Evolutionary conservation across 345 rosid genomes (phyloP), one percentile per base, ranked within the genome.

Genomic region (Sonneratia alba): DNA sequence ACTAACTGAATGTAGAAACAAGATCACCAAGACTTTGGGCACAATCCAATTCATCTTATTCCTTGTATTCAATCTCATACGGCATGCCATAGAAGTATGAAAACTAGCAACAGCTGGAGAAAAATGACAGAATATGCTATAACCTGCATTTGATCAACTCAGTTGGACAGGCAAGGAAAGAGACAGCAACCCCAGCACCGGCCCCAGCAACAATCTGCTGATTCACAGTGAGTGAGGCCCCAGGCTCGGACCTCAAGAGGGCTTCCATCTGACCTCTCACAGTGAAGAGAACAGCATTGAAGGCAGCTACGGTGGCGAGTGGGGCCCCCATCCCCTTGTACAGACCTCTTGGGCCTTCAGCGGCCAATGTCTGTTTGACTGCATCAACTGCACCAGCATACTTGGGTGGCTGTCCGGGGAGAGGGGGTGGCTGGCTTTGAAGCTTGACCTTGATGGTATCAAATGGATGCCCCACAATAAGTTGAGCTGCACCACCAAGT

Each of bases 321-420:
- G 99, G 99, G 75, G 98, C 99, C 34, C 99, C 99, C 99, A 96
- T 96, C 40, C 99, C 98, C 77, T 96, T 96, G 81, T 87, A 96
- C 78, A 96, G 80, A 74, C 98, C 99, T 75, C 93, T 80, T 18
- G 91, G 88, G 24, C 99, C 98, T 88, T 96, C 99, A 8, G 95
- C 87, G 69, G 93, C 88, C 74, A 96, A 2, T 38, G 99, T 96
- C 79, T 91, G 86, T 78, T 70, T 87, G 71, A 92, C 96, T 22
- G 97, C 97, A 82, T 96, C 97, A 72, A 89, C 83, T 27, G 98
- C 99, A 61, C 99, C 93, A 0, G 84, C 73, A 75, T 77, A 96
- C 79, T 86, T 90, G 36, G 83, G 95, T 73, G 86, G 79, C 69
- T 91, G 98, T 68, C 98, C 98, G 0, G 96, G 95, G 45, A 81